A percentile compares a stretch with the other conserved stretches of the same genome.
phyloP scores from a whole-genome alignment of 2,329 filamentous ascomycete genomes.

The Annulohypoxylon truncatum region DNA sequence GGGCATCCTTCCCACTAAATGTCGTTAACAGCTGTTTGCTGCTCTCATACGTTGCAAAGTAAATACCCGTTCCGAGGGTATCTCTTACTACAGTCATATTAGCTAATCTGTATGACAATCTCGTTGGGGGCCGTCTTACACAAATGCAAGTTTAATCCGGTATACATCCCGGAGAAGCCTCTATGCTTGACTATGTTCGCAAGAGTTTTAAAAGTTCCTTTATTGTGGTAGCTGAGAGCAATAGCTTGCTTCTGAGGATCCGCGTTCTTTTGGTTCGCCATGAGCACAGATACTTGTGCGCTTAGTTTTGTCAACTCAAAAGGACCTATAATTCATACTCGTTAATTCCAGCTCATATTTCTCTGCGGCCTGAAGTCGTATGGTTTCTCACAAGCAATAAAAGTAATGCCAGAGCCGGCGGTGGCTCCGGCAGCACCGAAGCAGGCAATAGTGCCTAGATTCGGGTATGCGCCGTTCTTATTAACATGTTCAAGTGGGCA shows the following conservation, averaged over 20 bases:
- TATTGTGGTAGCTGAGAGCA: slow-evolving; percentile 78
- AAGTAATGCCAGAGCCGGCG: slow-evolving; percentile 81
- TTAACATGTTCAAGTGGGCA: slow-evolving; percentile 81
- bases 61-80: slow-evolving; percentile 84
- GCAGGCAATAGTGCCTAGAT: slow-evolving; percentile 76
- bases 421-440: slow-evolving; percentile 83
- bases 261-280: slow-evolving; percentile 68
- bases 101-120: slow-evolving; percentile 22
- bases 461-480: slow-evolving; percentile 76
- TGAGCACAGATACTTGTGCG: slow-evolving; percentile 83
- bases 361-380: not conserved
- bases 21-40: slow-evolving; percentile 84
- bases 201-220: slow-evolving; percentile 81
- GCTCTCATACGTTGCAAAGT: slow-evolving; percentile 91
- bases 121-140: slow-evolving; percentile 61
- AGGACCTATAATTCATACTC: slow-evolving; percentile 64
- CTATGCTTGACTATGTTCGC: slow-evolving; percentile 81
- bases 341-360: slow-evolving; percentile 25
- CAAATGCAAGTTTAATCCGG: slow-evolving; percentile 81
- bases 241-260: slow-evolving; percentile 67
- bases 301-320: slow-evolving; percentile 92
- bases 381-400: slow-evolving; percentile 73
- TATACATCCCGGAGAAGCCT: slow-evolving; percentile 79
- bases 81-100: slow-evolving; percentile 72
- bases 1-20: slow-evolving; percentile 74